Conservation (phyloP, 1,284 basidiomycete genomes). For the Apiotrichum veenhuisii region DNA sequence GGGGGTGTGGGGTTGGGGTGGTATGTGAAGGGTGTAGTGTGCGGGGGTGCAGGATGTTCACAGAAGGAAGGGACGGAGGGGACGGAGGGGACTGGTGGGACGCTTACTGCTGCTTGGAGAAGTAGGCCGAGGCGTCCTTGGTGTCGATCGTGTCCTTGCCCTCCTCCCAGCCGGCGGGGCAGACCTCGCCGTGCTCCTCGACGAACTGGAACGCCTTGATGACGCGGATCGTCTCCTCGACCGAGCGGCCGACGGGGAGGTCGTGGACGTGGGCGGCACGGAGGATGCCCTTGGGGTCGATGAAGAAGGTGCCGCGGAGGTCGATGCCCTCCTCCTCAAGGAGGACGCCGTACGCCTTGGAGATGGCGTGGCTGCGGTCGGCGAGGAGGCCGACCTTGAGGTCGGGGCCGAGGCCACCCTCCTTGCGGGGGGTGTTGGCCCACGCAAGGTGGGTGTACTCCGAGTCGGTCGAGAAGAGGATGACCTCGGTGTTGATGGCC, state of each 20-base stretch:
- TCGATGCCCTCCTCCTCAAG: constrained; percentile 80
- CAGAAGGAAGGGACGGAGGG: not conserved
- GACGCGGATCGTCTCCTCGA: constrained; percentile 82
- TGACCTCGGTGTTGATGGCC: constrained; percentile 66
- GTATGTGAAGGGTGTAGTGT: not conserved
- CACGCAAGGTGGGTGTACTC: constrained; percentile 84
- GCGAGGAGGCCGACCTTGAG: constrained; percentile 66
- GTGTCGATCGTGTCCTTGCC: constrained; percentile 44
- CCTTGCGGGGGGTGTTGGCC: constrained; percentile 70
- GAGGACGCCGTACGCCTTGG: constrained; percentile 72
- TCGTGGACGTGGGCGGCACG: constrained; percentile 65
- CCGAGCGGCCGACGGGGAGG: constrained; percentile 82
- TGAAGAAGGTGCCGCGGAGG: constrained; percentile 80
- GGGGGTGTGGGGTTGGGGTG: not conserved
- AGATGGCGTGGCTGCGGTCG: constrained; percentile 51
- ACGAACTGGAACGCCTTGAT: constrained; percentile 78
- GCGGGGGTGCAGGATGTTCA: too few relatives aligned
- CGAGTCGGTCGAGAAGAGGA: constrained; percentile 79
- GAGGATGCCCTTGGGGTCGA: constrained; percentile 78
- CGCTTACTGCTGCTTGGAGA: constrained; percentile 52
- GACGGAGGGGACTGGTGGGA: not conserved
- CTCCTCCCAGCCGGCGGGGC: constrained; percentile 75
- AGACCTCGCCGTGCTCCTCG: constrained; percentile 82
- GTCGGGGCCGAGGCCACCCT: constrained; percentile 81
- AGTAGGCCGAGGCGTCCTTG: constrained; percentile 67